Conservation (phyloP, 139 green algal genomes). For the Picochlorum costavermella region DNA sequence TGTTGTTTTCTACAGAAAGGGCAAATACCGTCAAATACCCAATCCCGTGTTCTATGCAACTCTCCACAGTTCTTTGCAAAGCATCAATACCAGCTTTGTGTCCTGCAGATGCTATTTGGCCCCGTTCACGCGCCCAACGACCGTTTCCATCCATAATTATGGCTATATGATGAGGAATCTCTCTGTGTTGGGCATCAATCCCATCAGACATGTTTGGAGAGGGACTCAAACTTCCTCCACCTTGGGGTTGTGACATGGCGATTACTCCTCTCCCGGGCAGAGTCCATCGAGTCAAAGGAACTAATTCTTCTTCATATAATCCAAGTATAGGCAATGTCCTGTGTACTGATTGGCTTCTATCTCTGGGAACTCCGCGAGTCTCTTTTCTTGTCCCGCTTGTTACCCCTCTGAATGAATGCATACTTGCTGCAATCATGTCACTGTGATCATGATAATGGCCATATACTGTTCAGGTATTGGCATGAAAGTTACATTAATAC, state of each 20-base stretch:
- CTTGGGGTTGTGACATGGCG: not conserved
- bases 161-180: constrained; percentile 34
- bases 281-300: too few relatives aligned
- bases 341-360: too few relatives aligned
- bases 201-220: not conserved
- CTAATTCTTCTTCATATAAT: too few relatives aligned
- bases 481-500: too few relatives aligned
- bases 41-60: constrained; percentile 31
- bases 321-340: too few relatives aligned
- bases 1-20: constrained; percentile 55
- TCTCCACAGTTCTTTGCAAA: constrained; percentile 32
- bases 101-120: constrained; percentile 18
- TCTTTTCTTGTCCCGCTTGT: too few relatives aligned
- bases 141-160: constrained; percentile 73
- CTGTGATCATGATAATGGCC: too few relatives aligned
- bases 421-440: too few relatives aligned
- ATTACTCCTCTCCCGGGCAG: not conserved
- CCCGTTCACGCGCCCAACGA: constrained; percentile 39
- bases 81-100: constrained; percentile 42
- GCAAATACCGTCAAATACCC: constrained; percentile 40
- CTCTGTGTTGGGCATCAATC: not conserved
- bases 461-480: too few relatives aligned
- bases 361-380: too few relatives aligned
- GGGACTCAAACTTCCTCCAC: not conserved
- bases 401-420: too few relatives aligned